Percentiles rank a stretch among this genome's conserved stretches.
Evolutionary conservation across 2,329 filamentous ascomycete genomes (phyloP).

Genomic region (Coniochaeta hoffmannii): DNA sequence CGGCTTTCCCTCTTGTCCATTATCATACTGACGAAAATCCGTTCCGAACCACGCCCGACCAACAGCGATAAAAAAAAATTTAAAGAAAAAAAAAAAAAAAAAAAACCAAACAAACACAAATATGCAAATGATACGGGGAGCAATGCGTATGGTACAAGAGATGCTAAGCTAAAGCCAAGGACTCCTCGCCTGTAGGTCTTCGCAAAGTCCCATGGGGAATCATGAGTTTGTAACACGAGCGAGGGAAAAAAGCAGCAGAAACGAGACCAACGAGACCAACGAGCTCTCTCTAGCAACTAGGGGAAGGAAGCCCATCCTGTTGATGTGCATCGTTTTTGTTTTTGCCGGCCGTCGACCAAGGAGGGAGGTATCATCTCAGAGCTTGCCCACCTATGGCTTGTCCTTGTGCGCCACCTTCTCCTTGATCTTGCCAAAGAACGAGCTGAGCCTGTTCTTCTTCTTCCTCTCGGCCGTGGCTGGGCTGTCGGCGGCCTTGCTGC

Average conservation of each 20-base stretch:
- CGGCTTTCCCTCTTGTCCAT: too few species aligned
- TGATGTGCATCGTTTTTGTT: neutral
- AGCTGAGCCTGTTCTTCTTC: conserved; percentile 59
- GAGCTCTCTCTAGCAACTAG: neutral
- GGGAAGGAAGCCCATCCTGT: neutral
- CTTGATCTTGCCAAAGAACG: conserved; percentile 53
- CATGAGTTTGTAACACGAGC: neutral
- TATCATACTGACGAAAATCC: too few species aligned
- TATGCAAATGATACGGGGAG: neutral
- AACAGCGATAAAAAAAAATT: neutral
- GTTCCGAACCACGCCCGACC: neutral
- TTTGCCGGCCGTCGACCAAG: neutral
- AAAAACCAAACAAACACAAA: neutral
- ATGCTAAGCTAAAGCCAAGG: neutral
- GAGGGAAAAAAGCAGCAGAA: neutral
- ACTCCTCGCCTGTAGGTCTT: neutral
- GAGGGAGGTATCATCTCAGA: neutral
- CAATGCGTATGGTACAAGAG: neutral
- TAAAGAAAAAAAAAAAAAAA: neutral
- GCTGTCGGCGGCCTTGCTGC: conserved; percentile 21
- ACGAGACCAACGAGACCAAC: neutral
- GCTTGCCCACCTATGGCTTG: conserved; percentile 4
- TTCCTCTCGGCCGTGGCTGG: conserved; percentile 46
- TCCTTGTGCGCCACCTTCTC: conserved; percentile 31
- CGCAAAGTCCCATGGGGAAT: conserved; percentile 1